phyloP scores from a whole-genome alignment of 306 rosid genomes.

The Begonia peltatifolia region DNA sequence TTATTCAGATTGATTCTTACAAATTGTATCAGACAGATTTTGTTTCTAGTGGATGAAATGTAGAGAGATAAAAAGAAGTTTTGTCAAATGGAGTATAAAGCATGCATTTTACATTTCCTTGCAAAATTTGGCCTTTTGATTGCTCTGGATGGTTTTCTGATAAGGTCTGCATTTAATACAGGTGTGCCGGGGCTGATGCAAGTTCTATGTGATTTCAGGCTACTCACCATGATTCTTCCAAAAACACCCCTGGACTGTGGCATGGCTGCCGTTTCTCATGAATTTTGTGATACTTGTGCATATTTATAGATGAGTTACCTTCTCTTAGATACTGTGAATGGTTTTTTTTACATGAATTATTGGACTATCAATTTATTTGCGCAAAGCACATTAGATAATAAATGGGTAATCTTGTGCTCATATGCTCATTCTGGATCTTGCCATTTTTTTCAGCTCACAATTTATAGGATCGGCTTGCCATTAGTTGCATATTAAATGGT shows the following conservation, averaged over 20 bases:
- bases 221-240: constrained; percentile 13
- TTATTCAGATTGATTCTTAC: no score
- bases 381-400: constrained; percentile 12
- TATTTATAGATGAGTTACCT: constrained; percentile 96
- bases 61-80: no score
- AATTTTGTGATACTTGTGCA: constrained; percentile 44
- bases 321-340: constrained; percentile 87
- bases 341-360: constrained; percentile 21
- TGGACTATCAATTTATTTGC: constrained; percentile 33
- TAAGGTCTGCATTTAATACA: no score
- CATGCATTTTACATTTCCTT: neutral
- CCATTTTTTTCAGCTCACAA: no score
- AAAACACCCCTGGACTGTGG: no score
- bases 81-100: no score
- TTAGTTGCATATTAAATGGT: no score
- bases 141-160: neutral
- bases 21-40: no score
- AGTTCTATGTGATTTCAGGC: constrained; percentile 43
- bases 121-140: neutral
- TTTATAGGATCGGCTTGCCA: no score
- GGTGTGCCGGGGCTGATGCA: constrained; percentile 20
- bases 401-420: no score
- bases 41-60: neutral
- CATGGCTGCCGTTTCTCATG: constrained; percentile 20
- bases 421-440: no score